Conservation (phyloP, 148 eudicot genomes). For the Chenopodium berlandieri region DNA sequence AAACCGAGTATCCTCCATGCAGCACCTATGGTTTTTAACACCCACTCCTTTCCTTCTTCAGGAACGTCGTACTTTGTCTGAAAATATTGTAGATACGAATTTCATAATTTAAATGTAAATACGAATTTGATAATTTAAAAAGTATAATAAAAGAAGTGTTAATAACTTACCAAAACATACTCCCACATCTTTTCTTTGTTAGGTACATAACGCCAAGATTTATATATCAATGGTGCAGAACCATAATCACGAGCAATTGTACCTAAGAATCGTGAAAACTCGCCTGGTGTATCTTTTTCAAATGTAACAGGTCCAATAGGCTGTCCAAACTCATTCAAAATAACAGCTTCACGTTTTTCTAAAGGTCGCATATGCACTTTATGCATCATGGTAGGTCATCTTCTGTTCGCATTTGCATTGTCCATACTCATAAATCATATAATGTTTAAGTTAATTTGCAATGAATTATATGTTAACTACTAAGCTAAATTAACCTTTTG, state of each 20-base stretch:
- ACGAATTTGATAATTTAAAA: too few species aligned
- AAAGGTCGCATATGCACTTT: conserved; percentile 1
- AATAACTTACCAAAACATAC: conserved; percentile 10
- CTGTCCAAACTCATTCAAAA: conserved; percentile 18
- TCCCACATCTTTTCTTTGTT: conserved; percentile 20
- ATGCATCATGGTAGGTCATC: conserved; percentile 22
- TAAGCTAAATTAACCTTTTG: too few species aligned
- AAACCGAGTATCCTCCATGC: too few species aligned
- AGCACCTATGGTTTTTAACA: too few species aligned
- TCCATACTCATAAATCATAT: neutral
- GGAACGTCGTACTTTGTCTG: too few species aligned
- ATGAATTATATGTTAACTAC: too few species aligned
- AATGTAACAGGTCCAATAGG: neutral
- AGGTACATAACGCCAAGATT: conserved; percentile 7
- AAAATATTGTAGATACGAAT: too few species aligned
- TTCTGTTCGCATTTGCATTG: neutral
- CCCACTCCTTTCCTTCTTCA: too few species aligned
- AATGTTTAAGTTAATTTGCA: too few species aligned
- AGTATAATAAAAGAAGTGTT: too few species aligned
- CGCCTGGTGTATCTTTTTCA: neutral
- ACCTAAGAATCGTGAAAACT: conserved; percentile 21
- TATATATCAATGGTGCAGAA: conserved; percentile 8
- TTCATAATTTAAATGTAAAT: too few species aligned
- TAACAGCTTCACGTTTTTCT: conserved; percentile 4
- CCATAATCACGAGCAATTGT: conserved; percentile 10